Evolutionary conservation across 805 yeast species (phyloP), one percentile per base, ranked within the genome.

Genomic region (Osmozyma mogii): DNA sequence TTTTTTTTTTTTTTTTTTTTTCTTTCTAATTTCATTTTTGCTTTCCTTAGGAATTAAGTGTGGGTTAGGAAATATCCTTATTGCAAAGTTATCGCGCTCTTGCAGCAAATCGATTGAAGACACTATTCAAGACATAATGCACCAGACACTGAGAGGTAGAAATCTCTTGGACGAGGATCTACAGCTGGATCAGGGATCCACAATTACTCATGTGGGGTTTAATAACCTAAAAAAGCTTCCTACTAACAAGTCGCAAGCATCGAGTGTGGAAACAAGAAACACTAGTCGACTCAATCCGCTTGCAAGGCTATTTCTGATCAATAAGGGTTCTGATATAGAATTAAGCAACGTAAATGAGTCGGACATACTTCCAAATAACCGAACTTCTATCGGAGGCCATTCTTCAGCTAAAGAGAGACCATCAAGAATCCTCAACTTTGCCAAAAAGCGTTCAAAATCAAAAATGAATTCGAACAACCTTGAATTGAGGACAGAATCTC

Each of bases 201-300:
- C 33, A 16, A 34, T 39, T n/a, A 32, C 41, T 9, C 34, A 35
- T 27, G 43, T 39, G 16, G 43, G 40, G 7, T 39, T 39, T 23
- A 34, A 35, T 13, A 37, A 32, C 6, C 24, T 39, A 15, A 39
- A 30, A 14, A 39, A 37, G 20, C 43, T 30, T 22, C 22, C 27
- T 8, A 34, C 41, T 9, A 31, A 31, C 19, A 22, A 33, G 14
- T 39, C 43, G 5, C 25, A 20, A 10, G 22, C 35, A 8, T 34
- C 38, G 4, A 36, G 36, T 24, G 16, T 16, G 5, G 22, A 32
- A 15, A 26, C 33, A 8, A 28, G 32, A 6, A 32, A 24, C 18
- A 27, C 34, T 9, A 30, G 27, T 4, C 26, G 27, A 15, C 15
- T 28, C 6, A 24, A 14, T 15, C 10, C 41, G 2, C 22, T 35